Evolutionary conservation across 2,329 filamentous ascomycete genomes (phyloP), one percentile per base, ranked within the genome.

Genomic region (Clarireedia monteithiana): DNA sequence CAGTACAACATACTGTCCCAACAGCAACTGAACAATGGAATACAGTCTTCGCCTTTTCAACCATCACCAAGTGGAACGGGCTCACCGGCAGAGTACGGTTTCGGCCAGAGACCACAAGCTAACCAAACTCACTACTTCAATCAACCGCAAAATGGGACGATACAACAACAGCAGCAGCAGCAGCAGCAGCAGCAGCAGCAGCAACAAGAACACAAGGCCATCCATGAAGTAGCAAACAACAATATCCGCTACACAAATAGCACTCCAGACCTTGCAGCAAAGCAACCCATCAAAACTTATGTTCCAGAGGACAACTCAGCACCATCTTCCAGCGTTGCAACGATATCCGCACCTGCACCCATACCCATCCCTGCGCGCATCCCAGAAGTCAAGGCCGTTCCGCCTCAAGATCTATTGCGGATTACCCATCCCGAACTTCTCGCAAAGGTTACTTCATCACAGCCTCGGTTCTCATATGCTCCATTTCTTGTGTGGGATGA

Each of bases 401-500:
- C 48, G 7, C 48, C 38, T 40, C 40, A 49, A 47, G 61, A 62
- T 40, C 50, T 58, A 17, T 54, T 67, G 23, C 59, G 66, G 50
- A 57, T 65, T 6, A 62, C 62, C 26, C 60, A 66, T 50, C 61
- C 64, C 24, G 63, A 66, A 14, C 30, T 68, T 23, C 48, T 62
- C 26, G 42, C 59, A 17, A 59, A 58, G 27, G 60, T 59, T 30
- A 42, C 24, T 17, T 63, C 65, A 20, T 57, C 63, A 46, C 55
- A 58, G 27, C 64, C 59, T 50, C 57, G 58, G 7, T 59, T 69
- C 48, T 53, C 59, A 5, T 59, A 63, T 56, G 67, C 67, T 17
- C 65, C 67, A 2, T 69, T 62, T 44, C 40, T 69, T 14, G 45
- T 53, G 17, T 66, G 64, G 58, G 60, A 63, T 7, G 60, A 64